phyloP scores from a whole-genome alignment of 495 filamentous ascomycete genomes.

The Parathielavia appendiculata region DNA sequence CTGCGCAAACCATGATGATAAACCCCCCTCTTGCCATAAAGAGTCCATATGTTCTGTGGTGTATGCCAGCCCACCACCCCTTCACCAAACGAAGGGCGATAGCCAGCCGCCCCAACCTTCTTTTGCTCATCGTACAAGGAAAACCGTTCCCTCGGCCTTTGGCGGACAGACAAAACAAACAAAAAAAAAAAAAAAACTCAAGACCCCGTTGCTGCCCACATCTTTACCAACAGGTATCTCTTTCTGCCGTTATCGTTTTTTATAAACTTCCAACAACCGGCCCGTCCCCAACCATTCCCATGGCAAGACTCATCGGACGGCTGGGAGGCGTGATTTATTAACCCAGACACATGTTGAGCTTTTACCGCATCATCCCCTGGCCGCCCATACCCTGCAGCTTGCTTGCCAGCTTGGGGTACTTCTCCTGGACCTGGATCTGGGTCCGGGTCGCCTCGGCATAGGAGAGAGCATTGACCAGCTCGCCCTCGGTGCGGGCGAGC shows the following conservation, averaged over 20 bases:
- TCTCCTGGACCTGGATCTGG: slow-evolving; percentile 95
- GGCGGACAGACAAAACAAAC: too few relatives aligned
- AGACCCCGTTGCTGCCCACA: not conserved
- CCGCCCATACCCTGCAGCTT: slow-evolving; percentile 68
- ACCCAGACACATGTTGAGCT: too few relatives aligned
- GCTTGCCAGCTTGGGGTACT: slow-evolving; percentile 88
- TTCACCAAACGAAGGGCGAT: not conserved
- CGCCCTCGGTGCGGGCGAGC: slow-evolving; percentile 89
- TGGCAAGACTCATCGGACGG: too few relatives aligned
- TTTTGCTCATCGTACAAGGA: slow-evolving; percentile 8
- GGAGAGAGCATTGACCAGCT: slow-evolving; percentile 92
- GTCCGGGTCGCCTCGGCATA: slow-evolving; percentile 97
- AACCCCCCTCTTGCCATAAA: not conserved
- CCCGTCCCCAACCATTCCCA: not conserved
- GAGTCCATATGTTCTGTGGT: not conserved
- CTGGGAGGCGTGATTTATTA: too few relatives aligned
- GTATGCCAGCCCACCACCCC: not conserved
- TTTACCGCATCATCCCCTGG: slow-evolving; percentile 29
- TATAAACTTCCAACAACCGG: not conserved
- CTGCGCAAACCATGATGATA: slow-evolving; percentile 8
- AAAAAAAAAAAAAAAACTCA: not conserved
- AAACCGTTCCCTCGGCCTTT: not conserved
- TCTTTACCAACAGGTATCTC: not conserved
- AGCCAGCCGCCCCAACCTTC: not conserved
- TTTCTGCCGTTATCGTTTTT: not conserved